Conservation (phyloP, 176 grass and related monocot genomes). For the Luzula sylvatica region DNA sequence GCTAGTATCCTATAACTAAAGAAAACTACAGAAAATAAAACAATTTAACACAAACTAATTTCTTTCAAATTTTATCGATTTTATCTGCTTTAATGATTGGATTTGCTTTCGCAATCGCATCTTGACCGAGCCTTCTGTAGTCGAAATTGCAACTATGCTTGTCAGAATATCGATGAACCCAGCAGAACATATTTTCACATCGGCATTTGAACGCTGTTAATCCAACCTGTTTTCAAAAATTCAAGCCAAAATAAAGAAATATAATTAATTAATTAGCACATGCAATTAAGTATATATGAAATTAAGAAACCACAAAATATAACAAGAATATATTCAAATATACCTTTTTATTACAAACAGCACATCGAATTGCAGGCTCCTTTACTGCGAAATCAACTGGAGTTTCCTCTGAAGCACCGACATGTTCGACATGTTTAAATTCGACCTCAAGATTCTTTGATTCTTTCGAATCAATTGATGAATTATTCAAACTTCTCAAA, state of each 20-base stretch:
- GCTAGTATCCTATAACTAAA: too few species aligned
- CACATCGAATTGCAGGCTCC: slow-evolving; percentile 11
- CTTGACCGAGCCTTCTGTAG: slow-evolving; percentile 44
- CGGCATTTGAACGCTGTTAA: slow-evolving; percentile 62
- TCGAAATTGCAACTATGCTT: slow-evolving; percentile 47
- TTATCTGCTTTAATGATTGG: slow-evolving; percentile 50
- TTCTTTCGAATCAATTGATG: slow-evolving; percentile 20
- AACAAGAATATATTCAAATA: not conserved
- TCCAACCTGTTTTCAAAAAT: slow-evolving; percentile 32
- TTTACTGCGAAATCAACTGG: not conserved
- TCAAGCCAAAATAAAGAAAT: too few species aligned
- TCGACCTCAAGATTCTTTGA: not conserved
- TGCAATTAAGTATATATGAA: not conserved
- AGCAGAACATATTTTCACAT: slow-evolving; percentile 62
- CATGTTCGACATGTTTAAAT: not conserved
- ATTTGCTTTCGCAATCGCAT: slow-evolving; percentile 47
- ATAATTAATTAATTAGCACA: too few species aligned
- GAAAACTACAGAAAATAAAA: too few species aligned
- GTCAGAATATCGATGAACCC: slow-evolving; percentile 48
- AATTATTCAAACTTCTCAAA: slow-evolving; percentile 26
- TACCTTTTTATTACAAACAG: slow-evolving; percentile 17
- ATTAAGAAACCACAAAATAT: not conserved
- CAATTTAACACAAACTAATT: too few species aligned
- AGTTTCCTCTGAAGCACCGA: not conserved
- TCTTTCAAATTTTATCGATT: slow-evolving; percentile 55